Evolutionary conservation across 345 rosid species (phyloP).

Genomic region (Lagerstroemia speciosa): DNA sequence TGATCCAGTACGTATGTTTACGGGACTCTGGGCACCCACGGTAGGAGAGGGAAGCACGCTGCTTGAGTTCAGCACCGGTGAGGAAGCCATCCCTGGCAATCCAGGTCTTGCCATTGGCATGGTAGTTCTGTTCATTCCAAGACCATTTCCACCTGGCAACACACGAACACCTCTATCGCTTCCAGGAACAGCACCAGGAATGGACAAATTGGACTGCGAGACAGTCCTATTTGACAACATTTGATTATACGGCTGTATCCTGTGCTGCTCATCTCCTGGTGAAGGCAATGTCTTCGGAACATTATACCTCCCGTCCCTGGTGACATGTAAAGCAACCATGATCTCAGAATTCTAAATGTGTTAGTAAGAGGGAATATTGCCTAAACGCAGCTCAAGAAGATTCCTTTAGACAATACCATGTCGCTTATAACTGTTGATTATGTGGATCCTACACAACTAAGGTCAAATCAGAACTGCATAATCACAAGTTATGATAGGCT

Average conservation of each 20-base stretch:
- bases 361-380: not conserved
- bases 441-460: not conserved
- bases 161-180: constrained; percentile 52
- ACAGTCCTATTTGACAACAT: constrained; percentile 54
- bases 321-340: constrained; percentile 11
- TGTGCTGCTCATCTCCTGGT: constrained; percentile 76
- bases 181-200: constrained; percentile 58
- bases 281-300: constrained; percentile 59
- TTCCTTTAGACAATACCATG: not conserved
- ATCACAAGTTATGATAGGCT: not conserved
- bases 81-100: constrained; percentile 62
- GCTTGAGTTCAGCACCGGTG: constrained; percentile 55
- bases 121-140: constrained; percentile 56
- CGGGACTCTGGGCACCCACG: constrained; percentile 65
- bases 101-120: constrained; percentile 76
- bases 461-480: not conserved
- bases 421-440: not conserved
- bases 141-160: constrained; percentile 62
- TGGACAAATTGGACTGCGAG: constrained; percentile 67
- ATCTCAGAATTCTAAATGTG: constrained; percentile 11
- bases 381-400: not conserved
- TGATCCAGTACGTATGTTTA: constrained; percentile 54
- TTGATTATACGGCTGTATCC: constrained; percentile 64
- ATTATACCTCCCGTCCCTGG: constrained; percentile 68
- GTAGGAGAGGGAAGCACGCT: constrained; percentile 59